A percentile compares a stretch with the other conserved stretches of the same genome.
These are phyloP conservation scores for Gloeophyllum trabeum DNA, from an alignment of 768 basidiomycete species.

Conservation along the genomic window DNA sequence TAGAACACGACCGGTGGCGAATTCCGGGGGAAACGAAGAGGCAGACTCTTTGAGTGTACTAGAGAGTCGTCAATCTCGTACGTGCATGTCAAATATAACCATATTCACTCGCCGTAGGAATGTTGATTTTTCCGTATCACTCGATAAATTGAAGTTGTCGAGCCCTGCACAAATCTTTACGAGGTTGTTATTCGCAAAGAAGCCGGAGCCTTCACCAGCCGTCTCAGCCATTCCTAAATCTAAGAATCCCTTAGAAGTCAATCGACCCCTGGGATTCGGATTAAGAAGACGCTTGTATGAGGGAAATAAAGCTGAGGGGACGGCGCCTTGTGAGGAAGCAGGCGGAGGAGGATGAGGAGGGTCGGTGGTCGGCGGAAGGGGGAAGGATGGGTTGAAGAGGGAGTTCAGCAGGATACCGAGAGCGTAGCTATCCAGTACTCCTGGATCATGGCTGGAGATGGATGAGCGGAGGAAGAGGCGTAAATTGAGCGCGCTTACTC, in stretches of 20 bases:
- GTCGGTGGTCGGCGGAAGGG: slow-evolving; percentile 52
- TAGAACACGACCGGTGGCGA: slow-evolving; percentile 75
- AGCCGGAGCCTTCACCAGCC: slow-evolving; percentile 47
- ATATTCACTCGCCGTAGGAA: slow-evolving; percentile 42
- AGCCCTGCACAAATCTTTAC: slow-evolving; percentile 79
- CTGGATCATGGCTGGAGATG: slow-evolving; percentile 30
- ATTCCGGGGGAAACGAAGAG: slow-evolving; percentile 76
- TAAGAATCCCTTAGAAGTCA: slow-evolving; percentile 68
- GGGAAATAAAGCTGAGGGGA: slow-evolving; percentile 67
- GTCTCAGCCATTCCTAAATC: slow-evolving; percentile 69
- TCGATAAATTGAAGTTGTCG: slow-evolving; percentile 73
- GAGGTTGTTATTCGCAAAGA: slow-evolving; percentile 74
- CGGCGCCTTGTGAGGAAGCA: slow-evolving; percentile 64
- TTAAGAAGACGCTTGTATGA: slow-evolving; percentile 83
- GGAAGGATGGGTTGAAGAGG: slow-evolving; percentile 80
- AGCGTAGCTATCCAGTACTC: slow-evolving; percentile 77
- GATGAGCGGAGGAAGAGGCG: slow-evolving; percentile 2
- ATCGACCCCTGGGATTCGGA: slow-evolving; percentile 73
- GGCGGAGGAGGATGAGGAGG: slow-evolving; percentile 72
- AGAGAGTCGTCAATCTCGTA: neutral
- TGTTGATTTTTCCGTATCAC: slow-evolving; percentile 67
- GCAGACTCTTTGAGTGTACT: slow-evolving; percentile 75
- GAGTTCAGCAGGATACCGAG: slow-evolving; percentile 79
- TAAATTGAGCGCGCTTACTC: slow-evolving; percentile 38
- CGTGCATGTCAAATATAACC: neutral